Evolutionary conservation across 2,329 filamentous ascomycete species (phyloP).

Genomic region (Claviceps africana): DNA sequence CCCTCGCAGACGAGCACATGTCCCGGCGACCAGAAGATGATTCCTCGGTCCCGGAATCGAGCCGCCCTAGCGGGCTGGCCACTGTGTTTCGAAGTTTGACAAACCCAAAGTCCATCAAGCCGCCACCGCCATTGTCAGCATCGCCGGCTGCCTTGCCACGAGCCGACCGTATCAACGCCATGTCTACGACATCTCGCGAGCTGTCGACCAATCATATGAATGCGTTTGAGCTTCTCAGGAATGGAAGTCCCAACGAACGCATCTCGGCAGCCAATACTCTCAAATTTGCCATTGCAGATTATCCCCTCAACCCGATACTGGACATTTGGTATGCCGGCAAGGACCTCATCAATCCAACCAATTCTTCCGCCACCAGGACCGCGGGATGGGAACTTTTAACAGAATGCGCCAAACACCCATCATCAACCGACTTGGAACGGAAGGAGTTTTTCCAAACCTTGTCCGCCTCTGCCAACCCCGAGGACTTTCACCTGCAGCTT

Average conservation of each 20-base stretch:
- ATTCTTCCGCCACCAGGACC: conserved; percentile 36
- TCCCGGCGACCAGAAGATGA: conserved; percentile 46
- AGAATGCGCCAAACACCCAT: conserved; percentile 48
- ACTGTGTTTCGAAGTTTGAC: conserved; percentile 51
- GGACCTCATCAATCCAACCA: conserved; percentile 46
- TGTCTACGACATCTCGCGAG: conserved; percentile 24
- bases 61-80: conserved; percentile 41
- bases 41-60: conserved; percentile 39
- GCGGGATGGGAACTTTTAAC: conserved; percentile 54
- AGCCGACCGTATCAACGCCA: conserved; percentile 31
- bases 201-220: conserved; percentile 39
- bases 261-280: conserved; percentile 44
- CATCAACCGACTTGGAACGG: conserved; percentile 52
- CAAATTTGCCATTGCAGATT: conserved; percentile 41
- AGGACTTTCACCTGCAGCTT: conserved; percentile 56
- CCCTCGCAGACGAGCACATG: conserved; percentile 35
- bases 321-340: conserved; percentile 54
- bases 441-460: conserved; percentile 52
- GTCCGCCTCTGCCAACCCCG: conserved; percentile 37
- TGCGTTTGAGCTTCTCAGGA: conserved; percentile 39
- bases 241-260: conserved; percentile 37
- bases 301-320: conserved; percentile 42
- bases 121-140: conserved; percentile 29
- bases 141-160: conserved; percentile 24
- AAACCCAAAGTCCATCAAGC: conserved; percentile 39